Evolutionary conservation across 75 land plant species (phyloP).

Genomic region (Cunninghamia lanceolata): DNA sequence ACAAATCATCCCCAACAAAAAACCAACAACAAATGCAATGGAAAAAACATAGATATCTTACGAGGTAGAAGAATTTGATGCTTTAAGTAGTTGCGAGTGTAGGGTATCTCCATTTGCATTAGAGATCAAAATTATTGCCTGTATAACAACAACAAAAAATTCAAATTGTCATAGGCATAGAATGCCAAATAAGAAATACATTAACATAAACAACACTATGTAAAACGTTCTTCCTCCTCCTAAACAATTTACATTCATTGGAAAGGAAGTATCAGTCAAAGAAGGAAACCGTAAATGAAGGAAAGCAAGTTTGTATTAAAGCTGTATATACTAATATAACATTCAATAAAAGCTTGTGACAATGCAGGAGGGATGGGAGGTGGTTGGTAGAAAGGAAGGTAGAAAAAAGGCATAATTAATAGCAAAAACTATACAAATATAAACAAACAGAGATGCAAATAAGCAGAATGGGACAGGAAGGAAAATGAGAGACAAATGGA

Average conservation of each 20-base stretch:
- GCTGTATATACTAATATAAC: not conserved
- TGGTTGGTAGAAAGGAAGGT: not conserved
- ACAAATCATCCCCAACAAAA: too few species aligned
- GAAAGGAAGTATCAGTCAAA: not conserved
- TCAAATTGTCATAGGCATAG: not conserved
- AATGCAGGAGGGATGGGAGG: not conserved
- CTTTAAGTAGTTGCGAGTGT: not conserved
- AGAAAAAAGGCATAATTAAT: not conserved
- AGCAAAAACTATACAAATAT: not conserved
- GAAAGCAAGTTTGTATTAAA: not conserved
- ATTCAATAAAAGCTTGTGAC: not conserved
- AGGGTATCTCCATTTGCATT: not conserved
- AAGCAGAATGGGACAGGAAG: not conserved
- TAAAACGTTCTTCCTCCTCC: not conserved
- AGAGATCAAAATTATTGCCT: conserved; percentile 1
- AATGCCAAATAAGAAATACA: not conserved
- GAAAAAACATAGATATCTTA: not conserved
- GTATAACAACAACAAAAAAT: not conserved
- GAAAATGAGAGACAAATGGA: not conserved
- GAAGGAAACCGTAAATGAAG: not conserved
- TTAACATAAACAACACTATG: not conserved
- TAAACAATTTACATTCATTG: not conserved
- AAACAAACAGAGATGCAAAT: not conserved
- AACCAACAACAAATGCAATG: not conserved
- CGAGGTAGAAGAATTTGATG: not conserved